Conservation (phyloP, 805 yeast species). For the Saccharomycopsis fodiens region DNA sequence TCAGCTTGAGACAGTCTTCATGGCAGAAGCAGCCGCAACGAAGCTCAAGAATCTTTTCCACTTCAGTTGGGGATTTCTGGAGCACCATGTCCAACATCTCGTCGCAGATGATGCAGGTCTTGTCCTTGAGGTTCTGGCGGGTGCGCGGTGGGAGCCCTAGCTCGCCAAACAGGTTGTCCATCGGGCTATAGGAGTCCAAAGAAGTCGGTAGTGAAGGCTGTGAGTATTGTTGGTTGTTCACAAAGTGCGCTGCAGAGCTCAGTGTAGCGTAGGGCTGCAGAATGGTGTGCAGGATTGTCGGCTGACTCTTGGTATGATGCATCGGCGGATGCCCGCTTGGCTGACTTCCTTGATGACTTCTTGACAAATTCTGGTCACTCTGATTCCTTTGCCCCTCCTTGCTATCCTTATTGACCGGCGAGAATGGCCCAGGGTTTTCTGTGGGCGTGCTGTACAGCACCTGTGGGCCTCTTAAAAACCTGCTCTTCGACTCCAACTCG, state of each 20-base stretch:
- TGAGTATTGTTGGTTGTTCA: too few species aligned
- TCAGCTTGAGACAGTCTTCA: conserved; percentile 17
- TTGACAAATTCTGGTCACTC: neutral
- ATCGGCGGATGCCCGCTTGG: neutral
- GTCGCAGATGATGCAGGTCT: conserved; percentile 15
- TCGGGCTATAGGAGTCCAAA: neutral
- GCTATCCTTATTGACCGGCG: too few species aligned
- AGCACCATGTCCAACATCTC: conserved; percentile 11
- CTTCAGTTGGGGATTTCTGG: conserved; percentile 7
- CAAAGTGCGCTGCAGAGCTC: too few species aligned
- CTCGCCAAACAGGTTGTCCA: neutral
- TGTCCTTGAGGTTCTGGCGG: conserved; percentile 1
- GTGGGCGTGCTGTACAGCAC: neutral
- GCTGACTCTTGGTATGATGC: neutral
- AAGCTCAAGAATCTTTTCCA: conserved; percentile 17
- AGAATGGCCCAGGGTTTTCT: neutral
- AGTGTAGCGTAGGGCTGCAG: too few species aligned
- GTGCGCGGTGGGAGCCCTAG: neutral
- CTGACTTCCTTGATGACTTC: neutral
- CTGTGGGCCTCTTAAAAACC: neutral
- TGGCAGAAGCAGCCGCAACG: conserved; percentile 18
- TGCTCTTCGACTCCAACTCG: neutral
- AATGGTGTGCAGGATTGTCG: neutral
- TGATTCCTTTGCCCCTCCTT: neutral
- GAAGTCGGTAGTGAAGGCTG: too few species aligned